Conservation (phyloP, 1,139 yeast genomes). For the Blastobotrys indianensis region DNA sequence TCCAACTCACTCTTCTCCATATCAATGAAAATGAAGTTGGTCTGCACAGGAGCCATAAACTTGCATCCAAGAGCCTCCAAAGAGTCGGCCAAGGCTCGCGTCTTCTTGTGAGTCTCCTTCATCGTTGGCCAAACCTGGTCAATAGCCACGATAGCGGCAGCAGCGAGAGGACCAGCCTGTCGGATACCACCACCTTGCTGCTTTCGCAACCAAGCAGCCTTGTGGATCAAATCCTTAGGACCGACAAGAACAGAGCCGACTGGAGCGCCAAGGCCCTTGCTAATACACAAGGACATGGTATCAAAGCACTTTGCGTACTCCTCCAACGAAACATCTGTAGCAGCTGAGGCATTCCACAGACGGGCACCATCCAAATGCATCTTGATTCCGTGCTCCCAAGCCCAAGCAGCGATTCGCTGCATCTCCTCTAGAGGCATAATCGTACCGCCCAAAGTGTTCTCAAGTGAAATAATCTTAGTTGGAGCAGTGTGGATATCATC, state of each 20-base stretch:
- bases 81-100: conserved; percentile 54
- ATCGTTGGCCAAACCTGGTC: conserved; percentile 65
- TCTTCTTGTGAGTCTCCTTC: conserved; percentile 58
- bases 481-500: conserved; percentile 89
- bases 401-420: conserved; percentile 63
- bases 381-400: conserved; percentile 54
- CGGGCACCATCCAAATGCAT: conserved; percentile 96
- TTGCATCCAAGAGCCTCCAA: conserved; percentile 44
- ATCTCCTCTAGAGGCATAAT: conserved; percentile 79
- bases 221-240: conserved; percentile 49
- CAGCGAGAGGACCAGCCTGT: conserved; percentile 78
- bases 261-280: conserved; percentile 93
- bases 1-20: conserved; percentile 53
- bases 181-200: conserved; percentile 95
- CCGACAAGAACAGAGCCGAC: conserved; percentile 89
- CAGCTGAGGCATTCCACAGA: conserved; percentile 83
- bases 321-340: conserved; percentile 58
- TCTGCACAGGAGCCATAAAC: conserved; percentile 71
- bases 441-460: conserved; percentile 83
- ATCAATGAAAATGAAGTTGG: conserved; percentile 82
- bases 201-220: conserved; percentile 82
- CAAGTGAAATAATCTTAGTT: conserved; percentile 76
- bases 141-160: conserved; percentile 76
- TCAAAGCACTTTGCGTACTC: conserved; percentile 81
- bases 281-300: conserved; percentile 80